phyloP scores from a whole-genome alignment of 352 stramenopile genomes.

The Nothophytophthora sp. region DNA sequence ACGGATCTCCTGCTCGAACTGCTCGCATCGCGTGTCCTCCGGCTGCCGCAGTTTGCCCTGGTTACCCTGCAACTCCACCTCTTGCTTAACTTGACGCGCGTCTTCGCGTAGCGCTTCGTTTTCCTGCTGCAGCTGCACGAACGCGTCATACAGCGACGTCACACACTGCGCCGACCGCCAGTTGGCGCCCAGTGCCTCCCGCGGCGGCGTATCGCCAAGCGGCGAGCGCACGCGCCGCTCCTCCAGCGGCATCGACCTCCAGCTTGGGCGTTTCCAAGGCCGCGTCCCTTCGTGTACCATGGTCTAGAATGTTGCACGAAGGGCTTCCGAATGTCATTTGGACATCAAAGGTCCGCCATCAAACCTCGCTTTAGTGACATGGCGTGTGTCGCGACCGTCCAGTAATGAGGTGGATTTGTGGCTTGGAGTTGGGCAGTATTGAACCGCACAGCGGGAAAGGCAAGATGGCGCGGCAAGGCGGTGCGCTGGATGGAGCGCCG shows the following conservation, averaged over 20 bases:
- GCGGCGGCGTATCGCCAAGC: neutral
- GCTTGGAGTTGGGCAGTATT: too few species aligned
- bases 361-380: too few species aligned
- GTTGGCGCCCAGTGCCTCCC: slow-evolving; percentile 37
- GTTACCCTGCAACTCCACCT: slow-evolving; percentile 1
- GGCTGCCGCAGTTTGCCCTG: slow-evolving; percentile 11
- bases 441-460: too few species aligned
- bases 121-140: slow-evolving; percentile 60
- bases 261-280: too few species aligned
- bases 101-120: slow-evolving; percentile 22
- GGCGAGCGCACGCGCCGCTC: slow-evolving; percentile 12
- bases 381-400: too few species aligned
- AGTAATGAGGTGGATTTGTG: too few species aligned
- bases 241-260: slow-evolving; percentile 19
- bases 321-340: too few species aligned
- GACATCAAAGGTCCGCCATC: too few species aligned
- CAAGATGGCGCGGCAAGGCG: too few species aligned
- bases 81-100: neutral
- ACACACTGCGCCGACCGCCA: slow-evolving; percentile 79
- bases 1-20: slow-evolving; percentile 45
- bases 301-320: too few species aligned
- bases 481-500: too few species aligned
- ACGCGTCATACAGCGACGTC: slow-evolving; percentile 77
- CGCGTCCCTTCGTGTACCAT: slow-evolving; percentile 18
- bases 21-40: slow-evolving; percentile 15